Conservation (phyloP, 257 asterid genomes). For the Lycium barbarum region DNA sequence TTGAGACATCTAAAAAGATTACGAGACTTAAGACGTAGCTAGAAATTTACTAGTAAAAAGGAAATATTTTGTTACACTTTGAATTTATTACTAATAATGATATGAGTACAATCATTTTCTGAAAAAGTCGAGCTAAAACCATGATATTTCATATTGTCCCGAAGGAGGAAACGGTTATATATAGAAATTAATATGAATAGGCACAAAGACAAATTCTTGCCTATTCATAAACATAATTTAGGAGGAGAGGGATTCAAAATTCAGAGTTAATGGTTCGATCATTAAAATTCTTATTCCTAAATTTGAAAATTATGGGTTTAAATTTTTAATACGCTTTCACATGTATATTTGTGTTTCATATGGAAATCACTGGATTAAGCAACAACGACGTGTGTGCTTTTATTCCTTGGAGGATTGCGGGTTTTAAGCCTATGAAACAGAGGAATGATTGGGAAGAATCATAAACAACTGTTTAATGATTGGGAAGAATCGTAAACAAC, state of each 20-base stretch:
- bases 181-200: not conserved
- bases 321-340: not conserved
- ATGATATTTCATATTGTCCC: not conserved
- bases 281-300: not conserved
- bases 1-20: not conserved
- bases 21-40: not conserved
- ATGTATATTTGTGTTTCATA: not conserved
- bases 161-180: not conserved
- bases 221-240: not conserved
- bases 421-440: not conserved
- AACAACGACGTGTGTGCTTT: not conserved
- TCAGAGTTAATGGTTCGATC: not conserved
- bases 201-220: not conserved
- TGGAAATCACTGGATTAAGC: not conserved
- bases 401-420: not conserved
- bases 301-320: too few relatives aligned
- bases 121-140: not conserved
- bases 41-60: not conserved
- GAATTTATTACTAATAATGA: not conserved
- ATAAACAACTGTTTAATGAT: conserved; percentile 4
- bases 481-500: not conserved
- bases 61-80: not conserved
- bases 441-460: not conserved
- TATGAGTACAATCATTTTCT: not conserved
- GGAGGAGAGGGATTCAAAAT: not conserved